Base-by-base conservation (phyloP, 148 eudicot species). In the Silene conica region DNA sequence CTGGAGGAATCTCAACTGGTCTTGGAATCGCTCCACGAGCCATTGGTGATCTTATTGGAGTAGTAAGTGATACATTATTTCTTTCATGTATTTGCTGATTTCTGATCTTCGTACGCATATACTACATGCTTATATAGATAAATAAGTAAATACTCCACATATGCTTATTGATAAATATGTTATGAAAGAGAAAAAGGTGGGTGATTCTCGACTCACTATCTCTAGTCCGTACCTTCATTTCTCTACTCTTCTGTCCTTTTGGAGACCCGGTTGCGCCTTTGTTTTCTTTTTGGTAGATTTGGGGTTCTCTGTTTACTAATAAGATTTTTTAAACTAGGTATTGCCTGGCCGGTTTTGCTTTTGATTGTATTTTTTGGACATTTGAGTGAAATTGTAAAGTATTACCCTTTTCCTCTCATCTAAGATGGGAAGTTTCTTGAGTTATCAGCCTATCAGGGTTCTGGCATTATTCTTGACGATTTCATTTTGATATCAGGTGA, bases 1-100 rank as follows among this genome's bases (percentile, higher is more conserved):
- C 98, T 70, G 98, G 98, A 79, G 98, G 98, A 28, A 95, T 95
- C 69, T 95, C 96, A 79, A 92, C 93, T 52, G 98, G 98, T 76
- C 98, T 92, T 84, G 98, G 97, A 28, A 89, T 95, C 81, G 90
- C 98, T 74, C 98, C 98, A 23, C 86, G 93, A 72, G 89, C 80
- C 75, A 61, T 95, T 71, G 98, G 98, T 81, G 98, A 95, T 85
- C 83, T 95, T 71, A 76, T 95, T 41, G 97, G 98, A 67, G 98
- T 95, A 83, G 98, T 95, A 89, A 88, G 96, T 80, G 26, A 41
- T 77, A 55, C 25, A 20, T 68, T 21, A 9, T 73, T 45, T 22
- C 75, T 13, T 22, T 25, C 3, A 6, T 75, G 46, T 20, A 15
- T 34, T 63, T 18, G 50, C 76, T 64, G 28, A 11, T 28, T 73